Evolutionary conservation across 2,329 filamentous ascomycete species (phyloP), one percentile per base, ranked within the genome.

Genomic region (Orbilia ellipsospora): DNA sequence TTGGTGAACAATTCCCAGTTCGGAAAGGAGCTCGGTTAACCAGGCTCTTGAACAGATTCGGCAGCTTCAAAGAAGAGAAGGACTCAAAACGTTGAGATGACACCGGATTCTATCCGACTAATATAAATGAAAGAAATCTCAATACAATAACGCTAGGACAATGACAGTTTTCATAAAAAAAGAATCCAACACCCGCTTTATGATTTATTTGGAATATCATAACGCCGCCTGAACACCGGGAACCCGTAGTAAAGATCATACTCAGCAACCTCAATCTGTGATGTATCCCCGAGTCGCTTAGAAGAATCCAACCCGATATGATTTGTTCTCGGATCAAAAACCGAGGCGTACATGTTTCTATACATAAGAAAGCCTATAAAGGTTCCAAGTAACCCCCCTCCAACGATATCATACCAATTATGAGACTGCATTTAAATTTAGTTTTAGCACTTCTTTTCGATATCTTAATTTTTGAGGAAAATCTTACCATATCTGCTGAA

Each of bases 361-460:
- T 64, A 74, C 6, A 44, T 57, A 5, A 68, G 10, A 13, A 68
- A 56, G 5, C 63, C 70, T n/a, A 74, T 52, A n/a, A 63, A 68
- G 10, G 23, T 63, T 1, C 70, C 70, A 7, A 74, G 40, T 6
- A 74, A 60, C 1, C 48, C 70, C 7, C 70, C 70, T 15, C 63
- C 70, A 26, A 74, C 6, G 12, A 74, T 74, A 18, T 74, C 70
- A 16, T 74, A 74, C 51, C 56, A 68, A 55, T 74, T 48, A 16
- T 74, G 70, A 12, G 70, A 74, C 70, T 74, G 16, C 44, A 18
- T n/a, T n/a, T 20, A 26, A 0, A 45, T n/a, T 67, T 50, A 62
- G 56, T 16, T 4, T 23, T 2, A 23, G 4, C 4, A 4, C 23
- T 23, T 4, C 4, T 23, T 23, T 2, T 23, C 2, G 23, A 4